Evolutionary conservation across 768 basidiomycete genomes (phyloP).

Genomic region (Auricularia heimuer): DNA sequence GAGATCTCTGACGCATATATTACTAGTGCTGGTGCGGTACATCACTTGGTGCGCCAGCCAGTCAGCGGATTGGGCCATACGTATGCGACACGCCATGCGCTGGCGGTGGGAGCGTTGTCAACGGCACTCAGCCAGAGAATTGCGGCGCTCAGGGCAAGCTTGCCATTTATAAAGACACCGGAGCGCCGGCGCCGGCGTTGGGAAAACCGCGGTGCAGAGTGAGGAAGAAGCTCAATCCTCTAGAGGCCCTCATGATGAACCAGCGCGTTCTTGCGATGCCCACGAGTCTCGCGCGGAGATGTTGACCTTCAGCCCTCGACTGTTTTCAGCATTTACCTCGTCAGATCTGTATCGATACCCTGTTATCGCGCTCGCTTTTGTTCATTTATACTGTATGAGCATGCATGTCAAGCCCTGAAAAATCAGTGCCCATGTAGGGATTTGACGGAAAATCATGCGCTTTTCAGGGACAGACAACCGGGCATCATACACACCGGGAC

Average conservation of each 20-base stretch:
- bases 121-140: neutral
- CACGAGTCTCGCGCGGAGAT: neutral
- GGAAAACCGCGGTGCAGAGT: neutral
- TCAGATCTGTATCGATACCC: neutral
- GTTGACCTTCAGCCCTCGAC: neutral
- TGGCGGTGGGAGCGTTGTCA: neutral
- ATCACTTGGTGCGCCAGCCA: neutral
- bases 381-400: conserved; percentile 12
- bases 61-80: neutral
- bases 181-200: neutral
- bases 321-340: neutral
- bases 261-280: conserved; percentile 1
- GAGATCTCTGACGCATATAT: neutral
- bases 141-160: neutral
- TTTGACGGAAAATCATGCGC: neutral
- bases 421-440: neutral
- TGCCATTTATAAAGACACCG: neutral
- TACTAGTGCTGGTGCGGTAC: neutral
- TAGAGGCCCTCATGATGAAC: neutral
- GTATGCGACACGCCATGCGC: neutral
- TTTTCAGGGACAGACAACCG: neutral
- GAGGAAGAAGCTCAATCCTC: neutral
- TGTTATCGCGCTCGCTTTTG: neutral
- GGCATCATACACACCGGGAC: neutral
- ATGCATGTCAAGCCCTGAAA: no score